Base-by-base conservation (phyloP, 2,329 filamentous ascomycete species). In the Hypoxylon sp. region DNA sequence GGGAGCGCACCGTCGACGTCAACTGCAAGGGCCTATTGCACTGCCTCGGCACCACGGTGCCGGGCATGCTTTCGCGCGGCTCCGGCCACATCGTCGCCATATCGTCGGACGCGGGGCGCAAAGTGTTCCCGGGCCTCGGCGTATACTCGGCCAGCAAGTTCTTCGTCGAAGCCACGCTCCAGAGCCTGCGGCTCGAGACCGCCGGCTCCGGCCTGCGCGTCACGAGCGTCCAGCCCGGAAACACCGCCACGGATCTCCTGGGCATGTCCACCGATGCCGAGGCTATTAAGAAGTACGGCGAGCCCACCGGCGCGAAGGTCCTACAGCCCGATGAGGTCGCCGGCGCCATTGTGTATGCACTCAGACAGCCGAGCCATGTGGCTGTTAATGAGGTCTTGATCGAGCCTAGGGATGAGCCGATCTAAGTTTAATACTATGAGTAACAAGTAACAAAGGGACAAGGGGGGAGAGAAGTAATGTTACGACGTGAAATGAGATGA, bases 91-190 rank as follows among this genome's bases (percentile, higher is more conserved):
- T 95, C 70, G 91, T 95, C 3, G 91, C 92, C 73, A 94, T 95
- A 73, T 94, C 92, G 0, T 95, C 92, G 0, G 92, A 95, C 71
- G 92, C 92, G 1, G 92, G 92, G 0, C 89, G 92, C 62, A 94
- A 94, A 79, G 91, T 94, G 6, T 95, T 95, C 82, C 91, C 92
- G 0, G 92, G 92, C 0, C 82, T 95, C 11, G 92, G 92, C 58
- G 92, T 95, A 37, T 95, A 95, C 84, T 93, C 91, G 0, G 92
- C 91, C 27, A 91, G 88, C 80, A 95, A 95, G 78, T 94, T 95
- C 85, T 95, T 95, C 77, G 91, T 95, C 61, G 92, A 95, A 78
- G 92, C 91, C 0, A 92, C 92, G 0, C 84, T 95, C n/a, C 92
- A 95, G 79, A 85, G 85, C 33, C 80, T 95, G 72, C 88, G 92